phyloP scores from a whole-genome alignment of 1,284 basidiomycete genomes.

The Marasmius tenuissimus region DNA sequence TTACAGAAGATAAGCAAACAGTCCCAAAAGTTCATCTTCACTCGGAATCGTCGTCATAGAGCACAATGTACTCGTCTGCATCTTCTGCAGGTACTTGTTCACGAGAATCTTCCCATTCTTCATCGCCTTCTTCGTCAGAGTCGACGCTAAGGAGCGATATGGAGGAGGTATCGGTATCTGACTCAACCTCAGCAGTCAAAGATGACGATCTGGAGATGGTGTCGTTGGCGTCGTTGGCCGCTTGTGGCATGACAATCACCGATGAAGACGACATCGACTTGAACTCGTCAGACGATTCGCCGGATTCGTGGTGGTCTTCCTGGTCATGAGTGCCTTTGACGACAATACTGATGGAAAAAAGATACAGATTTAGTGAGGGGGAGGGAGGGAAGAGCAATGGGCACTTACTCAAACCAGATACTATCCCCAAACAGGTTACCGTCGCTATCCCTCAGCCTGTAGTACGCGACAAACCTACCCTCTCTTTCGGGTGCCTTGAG shows the following conservation, averaged over 20 bases:
- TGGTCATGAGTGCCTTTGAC: slow-evolving; percentile 51
- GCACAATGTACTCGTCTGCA: slow-evolving; percentile 63
- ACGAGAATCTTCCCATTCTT: slow-evolving; percentile 58
- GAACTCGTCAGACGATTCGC: slow-evolving; percentile 7
- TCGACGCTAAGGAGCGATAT: slow-evolving; percentile 63
- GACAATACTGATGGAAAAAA: slow-evolving; percentile 48
- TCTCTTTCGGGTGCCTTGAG: slow-evolving; percentile 78
- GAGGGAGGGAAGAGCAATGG: slow-evolving; percentile 4
- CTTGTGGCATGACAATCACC: slow-evolving; percentile 68
- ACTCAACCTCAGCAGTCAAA: slow-evolving; percentile 39
- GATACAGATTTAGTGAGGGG: slow-evolving; percentile 5
- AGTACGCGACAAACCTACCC: slow-evolving; percentile 74
- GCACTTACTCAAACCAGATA: slow-evolving; percentile 72
- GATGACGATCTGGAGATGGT: slow-evolving; percentile 27
- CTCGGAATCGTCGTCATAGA: slow-evolving; percentile 62
- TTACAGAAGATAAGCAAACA: background rate
- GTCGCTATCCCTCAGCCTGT: slow-evolving; percentile 63
- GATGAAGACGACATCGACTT: slow-evolving; percentile 65
- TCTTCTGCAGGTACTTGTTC: slow-evolving; percentile 38
- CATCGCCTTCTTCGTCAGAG: slow-evolving; percentile 48
- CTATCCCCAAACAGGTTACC: slow-evolving; percentile 68
- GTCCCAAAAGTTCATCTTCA: slow-evolving; percentile 30
- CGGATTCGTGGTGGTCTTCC: slow-evolving; percentile 33
- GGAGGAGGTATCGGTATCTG: slow-evolving; percentile 49
- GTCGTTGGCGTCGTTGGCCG: slow-evolving; percentile 17